These are phyloP conservation scores for Leccinum pellstonianum DNA, from an alignment of 768 basidiomycete genomes.

Conservation along the genomic window DNA sequence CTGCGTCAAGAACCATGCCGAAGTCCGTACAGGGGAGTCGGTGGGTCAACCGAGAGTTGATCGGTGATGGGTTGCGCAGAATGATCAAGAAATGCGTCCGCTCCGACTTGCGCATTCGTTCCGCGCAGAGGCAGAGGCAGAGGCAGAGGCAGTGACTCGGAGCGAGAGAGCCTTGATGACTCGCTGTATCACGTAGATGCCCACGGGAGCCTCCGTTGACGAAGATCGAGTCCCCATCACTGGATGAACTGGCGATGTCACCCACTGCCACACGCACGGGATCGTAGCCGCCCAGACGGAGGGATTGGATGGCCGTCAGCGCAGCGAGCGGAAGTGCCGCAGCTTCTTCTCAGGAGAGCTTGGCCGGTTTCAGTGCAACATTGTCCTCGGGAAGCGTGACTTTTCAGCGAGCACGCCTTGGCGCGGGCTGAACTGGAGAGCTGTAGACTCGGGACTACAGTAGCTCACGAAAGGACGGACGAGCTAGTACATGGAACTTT, in stretches of 20 bases:
- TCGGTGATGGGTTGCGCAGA: conserved; percentile 48
- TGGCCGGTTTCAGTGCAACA: conserved; percentile 38
- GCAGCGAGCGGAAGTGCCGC: conserved; percentile 60
- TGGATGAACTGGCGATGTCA: background rate
- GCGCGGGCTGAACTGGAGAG: conserved; percentile 34
- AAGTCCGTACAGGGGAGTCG: conserved; percentile 42
- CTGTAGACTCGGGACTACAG: conserved; percentile 7
- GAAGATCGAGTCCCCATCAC: conserved; percentile 50
- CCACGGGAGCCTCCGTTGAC: conserved; percentile 75
- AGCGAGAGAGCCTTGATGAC: conserved; percentile 64
- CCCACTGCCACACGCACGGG: conserved; percentile 28
- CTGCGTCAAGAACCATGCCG: conserved; percentile 59
- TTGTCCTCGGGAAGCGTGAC: conserved; percentile 35
- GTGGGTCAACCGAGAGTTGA: conserved; percentile 44
- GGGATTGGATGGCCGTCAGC: conserved; percentile 56
- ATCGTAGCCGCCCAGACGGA: conserved; percentile 48
- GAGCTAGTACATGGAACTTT: background rate
- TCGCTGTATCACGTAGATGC: conserved; percentile 60
- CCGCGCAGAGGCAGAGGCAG: conserved; percentile 55
- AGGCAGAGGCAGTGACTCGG: conserved; percentile 45
- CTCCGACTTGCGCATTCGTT: conserved; percentile 63
- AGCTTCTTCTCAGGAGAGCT: conserved; percentile 54
- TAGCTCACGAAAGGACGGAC: background rate
- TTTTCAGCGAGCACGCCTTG: conserved; percentile 65
- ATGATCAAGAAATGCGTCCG: conserved; percentile 70